Evolutionary conservation across 306 rosid species (phyloP).

Genomic region (Fagus sylvatica): DNA sequence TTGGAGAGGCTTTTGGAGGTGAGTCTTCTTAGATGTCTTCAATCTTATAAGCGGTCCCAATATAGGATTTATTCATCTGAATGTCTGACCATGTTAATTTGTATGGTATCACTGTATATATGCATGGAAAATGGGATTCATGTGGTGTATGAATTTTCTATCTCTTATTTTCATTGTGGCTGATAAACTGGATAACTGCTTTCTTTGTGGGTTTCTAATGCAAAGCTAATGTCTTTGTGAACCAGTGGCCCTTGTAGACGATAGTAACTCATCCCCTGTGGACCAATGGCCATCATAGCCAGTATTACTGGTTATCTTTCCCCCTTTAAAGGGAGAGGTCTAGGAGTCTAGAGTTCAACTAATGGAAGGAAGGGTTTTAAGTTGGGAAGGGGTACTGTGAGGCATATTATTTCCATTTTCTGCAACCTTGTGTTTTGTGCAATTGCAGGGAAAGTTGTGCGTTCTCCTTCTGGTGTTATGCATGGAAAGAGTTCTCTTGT

Average conservation of each 20-base stretch:
- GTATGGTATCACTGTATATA: not conserved
- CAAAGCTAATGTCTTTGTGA: slow-evolving; percentile 8
- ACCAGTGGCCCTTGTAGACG: not conserved
- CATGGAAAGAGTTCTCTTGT: slow-evolving; percentile 89
- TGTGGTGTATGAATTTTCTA: not conserved
- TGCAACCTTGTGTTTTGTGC: slow-evolving; percentile 15
- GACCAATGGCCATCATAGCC: not conserved
- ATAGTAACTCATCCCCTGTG: not conserved
- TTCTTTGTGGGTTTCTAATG: not conserved
- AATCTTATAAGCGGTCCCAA: not conserved
- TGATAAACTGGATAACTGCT: not conserved
- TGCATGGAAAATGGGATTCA: not conserved
- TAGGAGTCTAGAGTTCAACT: not conserved
- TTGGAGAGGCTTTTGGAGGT: slow-evolving; percentile 98
- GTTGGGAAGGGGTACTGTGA: not conserved
- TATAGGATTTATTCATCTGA: slow-evolving; percentile 13
- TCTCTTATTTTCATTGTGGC: not conserved
- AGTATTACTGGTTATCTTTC: not conserved
- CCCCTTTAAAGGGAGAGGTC: not conserved
- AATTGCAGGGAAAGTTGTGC: slow-evolving; percentile 75
- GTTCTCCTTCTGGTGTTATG: slow-evolving; percentile 80
- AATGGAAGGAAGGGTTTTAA: not conserved
- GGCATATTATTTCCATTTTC: not conserved
- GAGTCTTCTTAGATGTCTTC: slow-evolving; percentile 22
- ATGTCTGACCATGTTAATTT: not conserved